Percentiles rank a stretch among this genome's conserved stretches.
These are phyloP conservation scores for Thelonectria rubi DNA, from an alignment of 2,329 filamentous ascomycete species.

Conservation along the genomic window DNA sequence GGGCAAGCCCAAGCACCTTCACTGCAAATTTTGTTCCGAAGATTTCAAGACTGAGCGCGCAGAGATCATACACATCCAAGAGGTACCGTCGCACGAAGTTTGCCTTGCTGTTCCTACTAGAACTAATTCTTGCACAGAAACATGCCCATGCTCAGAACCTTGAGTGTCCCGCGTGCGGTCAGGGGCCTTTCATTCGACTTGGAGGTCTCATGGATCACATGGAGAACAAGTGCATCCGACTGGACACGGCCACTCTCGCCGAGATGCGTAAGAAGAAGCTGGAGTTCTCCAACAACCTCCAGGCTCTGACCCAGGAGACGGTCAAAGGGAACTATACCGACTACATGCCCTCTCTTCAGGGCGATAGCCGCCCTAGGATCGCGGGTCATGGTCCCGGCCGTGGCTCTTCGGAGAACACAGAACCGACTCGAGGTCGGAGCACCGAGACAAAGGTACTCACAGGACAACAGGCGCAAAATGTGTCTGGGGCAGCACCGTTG, in stretches of 20 bases:
- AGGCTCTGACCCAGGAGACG: slow-evolving; percentile 38
- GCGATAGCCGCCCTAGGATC: not conserved
- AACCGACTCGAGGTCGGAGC: slow-evolving; percentile 8
- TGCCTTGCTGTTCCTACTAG: not conserved
- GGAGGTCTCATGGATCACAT: slow-evolving; percentile 56
- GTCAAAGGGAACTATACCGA: slow-evolving; percentile 42
- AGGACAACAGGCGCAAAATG: slow-evolving; percentile 32
- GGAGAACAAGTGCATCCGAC: slow-evolving; percentile 52
- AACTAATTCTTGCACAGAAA: slow-evolving; percentile 40
- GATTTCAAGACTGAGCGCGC: slow-evolving; percentile 48
- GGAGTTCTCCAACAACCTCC: slow-evolving; percentile 46
- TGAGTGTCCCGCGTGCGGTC: slow-evolving; percentile 57
- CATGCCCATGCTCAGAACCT: slow-evolving; percentile 54
- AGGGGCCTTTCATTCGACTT: slow-evolving; percentile 48
- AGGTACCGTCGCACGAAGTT: slow-evolving; percentile 39
- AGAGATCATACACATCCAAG: slow-evolving; percentile 47
- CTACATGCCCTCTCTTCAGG: slow-evolving; percentile 36
- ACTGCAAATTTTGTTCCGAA: slow-evolving; percentile 51
- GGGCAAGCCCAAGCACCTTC: slow-evolving; percentile 43
- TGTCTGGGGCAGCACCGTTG: slow-evolving; percentile 27
- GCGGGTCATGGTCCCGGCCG: not conserved
- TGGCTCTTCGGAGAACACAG: slow-evolving; percentile 11
- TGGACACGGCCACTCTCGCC: slow-evolving; percentile 48
- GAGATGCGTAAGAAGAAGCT: slow-evolving; percentile 49
- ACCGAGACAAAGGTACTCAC: slow-evolving; percentile 37